Evolutionary conservation across 139 green algal species (phyloP).

Genomic region (Trebouxia sp.): DNA sequence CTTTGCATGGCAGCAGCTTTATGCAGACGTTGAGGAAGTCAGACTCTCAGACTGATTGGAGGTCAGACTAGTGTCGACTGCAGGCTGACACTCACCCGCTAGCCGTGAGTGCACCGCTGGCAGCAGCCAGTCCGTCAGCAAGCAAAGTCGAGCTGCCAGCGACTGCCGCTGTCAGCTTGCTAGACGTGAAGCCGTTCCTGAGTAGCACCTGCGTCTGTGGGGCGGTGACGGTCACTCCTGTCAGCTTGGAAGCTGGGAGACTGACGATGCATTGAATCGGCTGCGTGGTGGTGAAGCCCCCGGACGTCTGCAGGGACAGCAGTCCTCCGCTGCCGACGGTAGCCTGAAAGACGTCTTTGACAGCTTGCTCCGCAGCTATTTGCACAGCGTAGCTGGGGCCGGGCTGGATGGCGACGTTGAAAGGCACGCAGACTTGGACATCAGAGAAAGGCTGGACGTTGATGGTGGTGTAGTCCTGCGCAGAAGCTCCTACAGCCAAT

Average conservation of each 20-base stretch:
- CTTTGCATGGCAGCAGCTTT: no score
- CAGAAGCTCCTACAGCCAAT: neutral
- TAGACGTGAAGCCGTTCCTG: constrained; percentile 3
- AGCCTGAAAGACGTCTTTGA: neutral
- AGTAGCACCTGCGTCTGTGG: neutral
- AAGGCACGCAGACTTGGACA: constrained; percentile 20
- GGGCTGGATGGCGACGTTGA: constrained; percentile 14
- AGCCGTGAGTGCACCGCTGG: neutral
- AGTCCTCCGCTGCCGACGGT: neutral
- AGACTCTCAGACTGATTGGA: no score
- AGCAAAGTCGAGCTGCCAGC: constrained; percentile 15
- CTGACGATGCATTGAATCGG: constrained; percentile 13
- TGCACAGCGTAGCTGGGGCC: neutral
- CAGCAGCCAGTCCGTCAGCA: neutral
- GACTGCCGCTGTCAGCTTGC: neutral
- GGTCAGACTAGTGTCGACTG: no score
- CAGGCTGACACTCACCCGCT: no score
- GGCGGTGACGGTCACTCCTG: neutral
- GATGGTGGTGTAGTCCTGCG: constrained; percentile 4
- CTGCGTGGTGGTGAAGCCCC: neutral
- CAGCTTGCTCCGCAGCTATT: neutral
- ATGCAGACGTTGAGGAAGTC: no score
- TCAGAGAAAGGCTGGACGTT: neutral
- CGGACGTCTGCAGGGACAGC: neutral
- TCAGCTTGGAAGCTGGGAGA: constrained; percentile 3